These are phyloP conservation scores for Aquilaria yunnanensis DNA, from an alignment of 345 rosid species.

Conservation along the genomic window DNA sequence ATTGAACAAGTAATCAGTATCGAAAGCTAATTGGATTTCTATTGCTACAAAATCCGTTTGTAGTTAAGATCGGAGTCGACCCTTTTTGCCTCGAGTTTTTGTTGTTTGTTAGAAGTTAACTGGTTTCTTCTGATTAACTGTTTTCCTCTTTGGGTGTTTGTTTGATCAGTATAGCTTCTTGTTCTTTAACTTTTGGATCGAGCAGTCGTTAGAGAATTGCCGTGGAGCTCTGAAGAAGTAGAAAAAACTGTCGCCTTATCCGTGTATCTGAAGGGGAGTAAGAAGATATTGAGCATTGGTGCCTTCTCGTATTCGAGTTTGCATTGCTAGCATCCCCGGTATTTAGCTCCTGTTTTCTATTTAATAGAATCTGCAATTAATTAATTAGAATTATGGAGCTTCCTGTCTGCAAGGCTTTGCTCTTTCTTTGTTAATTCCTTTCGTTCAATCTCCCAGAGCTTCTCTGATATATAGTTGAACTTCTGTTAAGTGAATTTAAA, in stretches of 20 bases:
- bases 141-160: conserved; percentile 5
- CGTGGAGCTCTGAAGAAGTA: background rate
- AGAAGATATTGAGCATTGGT: conserved; percentile 7
- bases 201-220: conserved; percentile 1
- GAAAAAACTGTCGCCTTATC: background rate
- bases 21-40: background rate
- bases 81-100: background rate
- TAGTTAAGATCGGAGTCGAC: background rate
- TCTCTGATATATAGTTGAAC: too few relatives aligned
- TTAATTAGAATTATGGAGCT: too few relatives aligned
- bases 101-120: background rate
- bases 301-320: conserved; percentile 6
- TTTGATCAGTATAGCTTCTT: background rate
- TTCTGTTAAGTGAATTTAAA: too few relatives aligned
- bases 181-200: background rate
- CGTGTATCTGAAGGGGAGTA: background rate
- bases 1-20: conserved; percentile 1
- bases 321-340: conserved; percentile 5
- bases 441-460: too few relatives aligned
- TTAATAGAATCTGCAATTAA: background rate
- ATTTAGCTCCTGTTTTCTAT: background rate
- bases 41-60: conserved; percentile 7
- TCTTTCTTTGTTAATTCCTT: too few relatives aligned
- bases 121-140: background rate
- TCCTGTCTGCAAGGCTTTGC: too few relatives aligned